phyloP scores from a whole-genome alignment of 2,329 filamentous ascomycete genomes.

The Blastomyces percursus region DNA sequence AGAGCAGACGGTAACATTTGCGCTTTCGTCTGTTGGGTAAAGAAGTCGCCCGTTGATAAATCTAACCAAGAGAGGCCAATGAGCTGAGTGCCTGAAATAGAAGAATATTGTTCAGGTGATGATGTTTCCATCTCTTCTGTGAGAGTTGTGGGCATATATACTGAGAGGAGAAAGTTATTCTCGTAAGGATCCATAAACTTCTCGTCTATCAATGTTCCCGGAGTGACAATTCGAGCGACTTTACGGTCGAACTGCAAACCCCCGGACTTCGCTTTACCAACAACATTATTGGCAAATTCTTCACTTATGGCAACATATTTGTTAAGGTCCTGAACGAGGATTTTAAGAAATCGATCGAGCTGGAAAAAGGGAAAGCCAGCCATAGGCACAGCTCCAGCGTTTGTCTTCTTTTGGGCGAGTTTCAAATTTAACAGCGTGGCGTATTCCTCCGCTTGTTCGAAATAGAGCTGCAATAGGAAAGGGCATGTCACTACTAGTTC shows the following conservation, averaged over 20 bases:
- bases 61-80: constrained; percentile 90
- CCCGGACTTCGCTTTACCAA: constrained; percentile 60
- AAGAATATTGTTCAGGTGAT: constrained; percentile 20
- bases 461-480: constrained; percentile 55
- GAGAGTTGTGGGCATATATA: constrained; percentile 47
- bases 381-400: constrained; percentile 71
- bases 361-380: constrained; percentile 91
- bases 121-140: constrained; percentile 14
- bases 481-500: background rate
- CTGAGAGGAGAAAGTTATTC: constrained; percentile 83
- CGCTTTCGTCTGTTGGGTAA: constrained; percentile 64
- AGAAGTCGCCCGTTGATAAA: constrained; percentile 88
- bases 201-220: constrained; percentile 92
- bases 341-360: constrained; percentile 83
- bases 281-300: constrained; percentile 67
- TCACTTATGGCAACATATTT: constrained; percentile 90
- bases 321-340: constrained; percentile 80
- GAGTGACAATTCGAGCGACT: constrained; percentile 80
- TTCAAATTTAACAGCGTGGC: constrained; percentile 81
- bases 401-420: constrained; percentile 70
- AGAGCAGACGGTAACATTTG: constrained; percentile 66
- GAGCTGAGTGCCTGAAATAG: constrained; percentile 29
- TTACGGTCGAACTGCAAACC: constrained; percentile 74
- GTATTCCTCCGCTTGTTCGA: constrained; percentile 85
- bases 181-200: constrained; percentile 91